Percentiles rank a stretch among this genome's conserved stretches.
These are phyloP conservation scores for Myxozyma kluyveri DNA, from an alignment of 805 yeast genomes.

Conservation along the genomic window DNA sequence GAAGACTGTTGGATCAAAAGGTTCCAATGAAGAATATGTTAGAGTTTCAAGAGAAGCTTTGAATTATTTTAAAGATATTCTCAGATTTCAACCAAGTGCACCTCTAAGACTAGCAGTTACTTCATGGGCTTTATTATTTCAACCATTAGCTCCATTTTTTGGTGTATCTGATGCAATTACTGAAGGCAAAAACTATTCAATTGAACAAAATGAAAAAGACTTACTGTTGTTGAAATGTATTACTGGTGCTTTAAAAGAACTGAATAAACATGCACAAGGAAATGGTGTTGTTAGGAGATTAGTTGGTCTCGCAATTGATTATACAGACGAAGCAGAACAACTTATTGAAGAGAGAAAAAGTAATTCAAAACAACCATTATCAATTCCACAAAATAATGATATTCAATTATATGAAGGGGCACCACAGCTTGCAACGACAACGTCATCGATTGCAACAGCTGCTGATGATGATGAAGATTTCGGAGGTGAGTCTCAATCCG, in stretches of 20 bases:
- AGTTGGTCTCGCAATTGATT: slow-evolving; percentile 18
- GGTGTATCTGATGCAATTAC: slow-evolving; percentile 25
- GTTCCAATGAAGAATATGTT: slow-evolving; percentile 17
- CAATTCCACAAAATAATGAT: slow-evolving; percentile 3
- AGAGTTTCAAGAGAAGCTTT: slow-evolving; percentile 23
- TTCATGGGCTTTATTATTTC: slow-evolving; percentile 26
- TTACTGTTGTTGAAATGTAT: slow-evolving; percentile 9
- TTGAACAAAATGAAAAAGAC: slow-evolving; percentile 15
- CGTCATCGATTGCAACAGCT: slow-evolving; percentile 3
- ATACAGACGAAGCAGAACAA: slow-evolving; percentile 20
- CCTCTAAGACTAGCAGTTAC: slow-evolving; percentile 14
- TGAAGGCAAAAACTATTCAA: slow-evolving; percentile 15
- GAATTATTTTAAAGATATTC: slow-evolving; percentile 11
- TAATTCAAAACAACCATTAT: slow-evolving; percentile 4
- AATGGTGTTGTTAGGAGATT: slow-evolving; percentile 20
- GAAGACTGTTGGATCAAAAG: slow-evolving; percentile 12
- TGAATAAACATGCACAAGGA: slow-evolving; percentile 14
- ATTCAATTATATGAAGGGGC: neutral
- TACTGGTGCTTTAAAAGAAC: slow-evolving; percentile 9
- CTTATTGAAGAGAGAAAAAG: slow-evolving; percentile 16
- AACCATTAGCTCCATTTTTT: slow-evolving; percentile 27
- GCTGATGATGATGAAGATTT: neutral
- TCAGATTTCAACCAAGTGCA: slow-evolving; percentile 13
- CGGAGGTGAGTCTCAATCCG: no score
- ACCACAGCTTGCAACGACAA: neutral